Base-by-base conservation (phyloP, 306 rosid genomes). In the Prinsepia uniflora region DNA sequence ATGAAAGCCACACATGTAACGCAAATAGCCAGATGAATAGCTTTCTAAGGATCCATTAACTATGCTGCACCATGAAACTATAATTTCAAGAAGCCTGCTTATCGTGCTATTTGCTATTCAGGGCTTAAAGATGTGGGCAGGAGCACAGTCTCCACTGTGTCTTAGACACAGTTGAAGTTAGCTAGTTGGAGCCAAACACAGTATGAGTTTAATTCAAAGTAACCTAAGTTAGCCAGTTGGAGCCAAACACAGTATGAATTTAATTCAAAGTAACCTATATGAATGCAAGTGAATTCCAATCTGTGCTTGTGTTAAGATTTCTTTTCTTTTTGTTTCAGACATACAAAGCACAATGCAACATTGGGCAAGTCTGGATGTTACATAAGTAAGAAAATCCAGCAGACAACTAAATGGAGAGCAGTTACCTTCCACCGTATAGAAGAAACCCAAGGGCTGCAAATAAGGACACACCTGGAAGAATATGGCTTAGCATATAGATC, bases 401-500 rank as follows among this genome's bases (percentile, higher is more conserved):
- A 65, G 64, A 81, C 44, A 76, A 70, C 36, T 48, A 65, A 66
- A 82, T 58, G 60, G 12, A 73, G 53, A 72, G 11, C 11, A 62
- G 57, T 64, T 87, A 95, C 99, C 99, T 95, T 79, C 99, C 99
- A 75, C 99, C 99, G 39, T 91, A 95, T 72, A 91, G 90, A 78
- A 95, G 96, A 88, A 95, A 95, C 54, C 97, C 99, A 63, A 95
- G 90, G 73, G 99, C 99, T 20, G 97, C 96, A 68, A 91, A 91
- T 82, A 91, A 85, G 75, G 99, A 89, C 18, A 95, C 93, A 77
- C 96, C 98, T 92, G 75, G 65, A 80, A 79, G 67, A 74, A 72
- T 50, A 78, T 63, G 70, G 67, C 76, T 82, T 61, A 59, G 49
- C 13, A 76, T 68, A 24, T 48, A 65, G 47, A 72, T 68, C 44